These are phyloP conservation scores for Juglanconis juglandina DNA, from an alignment of 2,329 filamentous ascomycete genomes.

Conservation along the genomic window DNA sequence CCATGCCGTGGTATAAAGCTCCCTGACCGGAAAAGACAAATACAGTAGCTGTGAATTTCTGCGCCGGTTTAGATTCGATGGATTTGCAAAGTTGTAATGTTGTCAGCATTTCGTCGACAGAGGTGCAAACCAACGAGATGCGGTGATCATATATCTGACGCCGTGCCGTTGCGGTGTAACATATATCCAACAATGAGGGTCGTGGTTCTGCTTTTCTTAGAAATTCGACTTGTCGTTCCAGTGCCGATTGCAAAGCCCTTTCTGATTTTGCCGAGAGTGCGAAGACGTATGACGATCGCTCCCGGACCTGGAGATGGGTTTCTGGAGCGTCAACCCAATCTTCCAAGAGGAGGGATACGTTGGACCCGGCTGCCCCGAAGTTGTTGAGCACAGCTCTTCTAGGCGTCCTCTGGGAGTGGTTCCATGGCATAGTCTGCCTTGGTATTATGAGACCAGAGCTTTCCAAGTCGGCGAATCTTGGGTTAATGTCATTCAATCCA, in stretches of 20 bases:
- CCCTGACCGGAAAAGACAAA: conserved; percentile 20
- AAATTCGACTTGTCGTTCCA: too few relatives aligned
- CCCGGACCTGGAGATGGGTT: conserved; percentile 30
- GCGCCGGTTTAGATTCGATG: background rate
- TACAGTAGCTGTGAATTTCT: background rate
- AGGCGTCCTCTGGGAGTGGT: background rate
- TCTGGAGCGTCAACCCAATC: conserved; percentile 33
- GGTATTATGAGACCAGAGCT: too few relatives aligned
- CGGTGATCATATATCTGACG: conserved; percentile 38
- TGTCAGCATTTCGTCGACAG: background rate
- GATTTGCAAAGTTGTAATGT: background rate
- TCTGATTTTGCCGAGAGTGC: conserved; percentile 37
- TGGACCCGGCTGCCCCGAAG: conserved; percentile 56
- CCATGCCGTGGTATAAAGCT: conserved; percentile 29
- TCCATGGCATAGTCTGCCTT: conserved; percentile 24
- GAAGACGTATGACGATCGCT: conserved; percentile 25
- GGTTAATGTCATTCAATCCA: conserved; percentile 43
- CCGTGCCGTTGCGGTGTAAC: conserved; percentile 34
- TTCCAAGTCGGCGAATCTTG: conserved; percentile 28
- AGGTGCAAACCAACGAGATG: conserved; percentile 30
- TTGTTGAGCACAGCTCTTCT: conserved; percentile 37
- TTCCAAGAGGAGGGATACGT: conserved; percentile 42
- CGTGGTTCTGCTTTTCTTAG: conserved; percentile 27
- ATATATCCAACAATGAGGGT: conserved; percentile 33
- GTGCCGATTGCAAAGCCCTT: too few relatives aligned